Evolutionary conservation across 345 rosid genomes (phyloP).

Genomic region (Viola odorata): DNA sequence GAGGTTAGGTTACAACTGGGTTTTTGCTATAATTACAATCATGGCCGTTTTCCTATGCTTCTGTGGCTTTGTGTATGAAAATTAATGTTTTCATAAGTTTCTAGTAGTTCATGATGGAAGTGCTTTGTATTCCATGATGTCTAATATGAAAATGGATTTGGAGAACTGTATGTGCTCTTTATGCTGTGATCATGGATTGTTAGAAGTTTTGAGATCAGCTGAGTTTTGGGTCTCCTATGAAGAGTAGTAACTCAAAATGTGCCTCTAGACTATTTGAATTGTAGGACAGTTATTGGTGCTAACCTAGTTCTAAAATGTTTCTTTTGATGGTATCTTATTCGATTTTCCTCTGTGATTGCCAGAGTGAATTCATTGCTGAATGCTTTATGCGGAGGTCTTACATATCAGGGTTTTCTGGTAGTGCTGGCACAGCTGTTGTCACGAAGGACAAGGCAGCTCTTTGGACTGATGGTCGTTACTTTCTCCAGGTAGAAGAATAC

Average conservation of each 20-base stretch:
- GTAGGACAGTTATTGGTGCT: background rate
- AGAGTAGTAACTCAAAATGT: no score
- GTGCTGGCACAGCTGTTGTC: constrained; percentile 88
- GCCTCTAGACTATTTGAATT: no score
- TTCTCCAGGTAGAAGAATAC: constrained; percentile 70
- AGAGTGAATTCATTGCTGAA: constrained; percentile 98
- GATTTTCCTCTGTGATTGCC: constrained; percentile 12
- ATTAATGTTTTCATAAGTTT: background rate
- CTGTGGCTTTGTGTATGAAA: background rate
- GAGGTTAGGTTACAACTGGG: background rate
- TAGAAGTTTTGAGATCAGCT: no score
- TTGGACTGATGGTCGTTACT: constrained; percentile 97
- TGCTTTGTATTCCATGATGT: no score
- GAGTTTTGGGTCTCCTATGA: no score
- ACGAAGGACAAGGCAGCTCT: constrained; percentile 89
- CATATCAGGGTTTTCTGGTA: constrained; percentile 85
- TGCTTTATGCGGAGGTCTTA: constrained; percentile 79
- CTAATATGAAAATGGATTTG: no score
- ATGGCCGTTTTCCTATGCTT: background rate
- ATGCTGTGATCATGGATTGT: no score
- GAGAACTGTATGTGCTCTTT: no score
- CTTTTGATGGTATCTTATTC: constrained; percentile 7
- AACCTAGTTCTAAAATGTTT: background rate
- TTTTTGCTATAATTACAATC: background rate
- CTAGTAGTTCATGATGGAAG: no score